Evolutionary conservation across 306 rosid genomes (phyloP).

Genomic region (Rosa persica): DNA sequence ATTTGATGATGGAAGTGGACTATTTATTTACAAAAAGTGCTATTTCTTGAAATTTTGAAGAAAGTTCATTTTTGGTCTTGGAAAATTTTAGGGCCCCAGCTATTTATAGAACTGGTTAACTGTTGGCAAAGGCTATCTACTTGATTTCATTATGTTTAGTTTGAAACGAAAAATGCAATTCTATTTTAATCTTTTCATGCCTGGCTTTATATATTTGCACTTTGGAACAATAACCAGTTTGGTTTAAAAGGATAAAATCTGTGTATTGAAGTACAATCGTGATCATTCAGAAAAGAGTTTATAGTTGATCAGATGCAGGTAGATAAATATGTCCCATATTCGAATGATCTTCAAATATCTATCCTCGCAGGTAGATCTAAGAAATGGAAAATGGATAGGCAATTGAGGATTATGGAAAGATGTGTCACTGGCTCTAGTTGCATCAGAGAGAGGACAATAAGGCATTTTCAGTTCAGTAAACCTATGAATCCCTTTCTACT

Average conservation of each 20-base stretch:
- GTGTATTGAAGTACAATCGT: not conserved
- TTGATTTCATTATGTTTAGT: not conserved
- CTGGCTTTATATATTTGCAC: not conserved
- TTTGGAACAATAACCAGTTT: not conserved
- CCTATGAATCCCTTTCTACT: not conserved
- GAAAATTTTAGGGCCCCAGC: not conserved
- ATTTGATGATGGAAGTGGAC: not conserved
- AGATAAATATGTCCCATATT: too few relatives aligned
- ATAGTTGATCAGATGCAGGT: not conserved
- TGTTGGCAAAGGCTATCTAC: not conserved
- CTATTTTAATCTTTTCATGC: not conserved
- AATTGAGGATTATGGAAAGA: not conserved
- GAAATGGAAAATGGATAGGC: not conserved
- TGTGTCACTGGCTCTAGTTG: not conserved
- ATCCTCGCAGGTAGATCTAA: slow-evolving; percentile 16
- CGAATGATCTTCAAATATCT: not conserved
- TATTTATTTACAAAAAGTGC: not conserved
- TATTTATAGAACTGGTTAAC: not conserved
- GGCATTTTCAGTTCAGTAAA: not conserved
- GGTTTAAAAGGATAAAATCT: not conserved
- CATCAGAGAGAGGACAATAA: not conserved
- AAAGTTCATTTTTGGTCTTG: not conserved
- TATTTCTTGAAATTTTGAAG: not conserved
- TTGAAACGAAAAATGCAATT: not conserved
- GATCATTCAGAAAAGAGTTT: not conserved